Evolutionary conservation across 2,329 filamentous ascomycete species (phyloP).

Genomic region (Colletotrichum sp.): DNA sequence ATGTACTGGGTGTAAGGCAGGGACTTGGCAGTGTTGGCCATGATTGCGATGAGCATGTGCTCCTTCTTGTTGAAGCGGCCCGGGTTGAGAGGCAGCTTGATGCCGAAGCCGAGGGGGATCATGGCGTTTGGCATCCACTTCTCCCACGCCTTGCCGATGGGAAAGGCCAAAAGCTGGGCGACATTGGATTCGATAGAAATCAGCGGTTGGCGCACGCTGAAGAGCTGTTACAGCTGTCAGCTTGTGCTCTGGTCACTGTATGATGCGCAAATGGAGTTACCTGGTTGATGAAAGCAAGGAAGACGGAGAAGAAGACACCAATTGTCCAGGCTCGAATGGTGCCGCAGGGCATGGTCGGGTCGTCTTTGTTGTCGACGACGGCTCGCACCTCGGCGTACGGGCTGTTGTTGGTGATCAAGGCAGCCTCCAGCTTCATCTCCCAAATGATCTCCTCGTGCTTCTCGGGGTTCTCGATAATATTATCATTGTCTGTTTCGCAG

Average conservation of each 20-base stretch:
- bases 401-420: constrained; percentile 58
- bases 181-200: constrained; percentile 61
- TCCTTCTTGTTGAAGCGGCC: constrained; percentile 64
- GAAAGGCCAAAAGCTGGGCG: constrained; percentile 60
- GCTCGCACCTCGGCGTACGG: constrained; percentile 63
- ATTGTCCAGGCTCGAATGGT: constrained; percentile 61
- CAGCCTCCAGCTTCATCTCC: constrained; percentile 60
- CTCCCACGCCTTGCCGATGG: constrained; percentile 56
- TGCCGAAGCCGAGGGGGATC: constrained; percentile 47
- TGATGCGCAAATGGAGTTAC: neutral
- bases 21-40: constrained; percentile 58
- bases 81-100: constrained; percentile 56
- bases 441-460: constrained; percentile 52
- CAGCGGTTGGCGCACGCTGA: constrained; percentile 59
- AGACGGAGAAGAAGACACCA: constrained; percentile 52
- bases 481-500: constrained; percentile 20
- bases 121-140: constrained; percentile 54
- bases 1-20: constrained; percentile 54
- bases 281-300: constrained; percentile 58
- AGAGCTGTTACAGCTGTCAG: constrained; percentile 36
- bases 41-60: constrained; percentile 62
- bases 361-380: constrained; percentile 61
- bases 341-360: constrained; percentile 51
- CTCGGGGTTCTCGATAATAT: constrained; percentile 44
- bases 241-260: neutral